phyloP scores from a whole-genome alignment of 192 early-diverging fungal genomes.

The Entomortierella lignicola region DNA sequence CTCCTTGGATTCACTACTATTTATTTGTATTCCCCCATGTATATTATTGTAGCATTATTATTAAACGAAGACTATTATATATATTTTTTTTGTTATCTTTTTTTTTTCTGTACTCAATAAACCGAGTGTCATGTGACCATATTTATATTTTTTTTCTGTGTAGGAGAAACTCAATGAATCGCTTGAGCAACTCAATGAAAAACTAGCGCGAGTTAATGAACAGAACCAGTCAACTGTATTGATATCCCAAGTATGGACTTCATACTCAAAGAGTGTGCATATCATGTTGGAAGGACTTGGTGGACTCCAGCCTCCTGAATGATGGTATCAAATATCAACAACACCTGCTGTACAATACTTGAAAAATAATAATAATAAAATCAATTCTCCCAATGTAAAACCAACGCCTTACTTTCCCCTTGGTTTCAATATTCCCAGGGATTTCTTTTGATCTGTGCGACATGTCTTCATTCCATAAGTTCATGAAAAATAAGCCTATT shows the following conservation, averaged over 20 bases:
- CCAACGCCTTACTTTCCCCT: no score
- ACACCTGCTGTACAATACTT: no score
- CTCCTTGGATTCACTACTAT: not conserved
- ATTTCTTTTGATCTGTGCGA: no score
- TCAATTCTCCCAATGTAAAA: no score
- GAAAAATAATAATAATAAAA: no score
- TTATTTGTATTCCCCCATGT: not conserved
- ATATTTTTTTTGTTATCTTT: not conserved
- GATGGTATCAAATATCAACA: no score
- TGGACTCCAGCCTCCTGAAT: slow-evolving; percentile 38
- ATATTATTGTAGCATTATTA: not conserved
- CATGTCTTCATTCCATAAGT: no score
- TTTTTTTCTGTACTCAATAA: not conserved
- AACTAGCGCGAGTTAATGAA: slow-evolving; percentile 28
- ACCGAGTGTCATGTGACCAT: not conserved
- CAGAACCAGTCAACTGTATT: slow-evolving; percentile 31
- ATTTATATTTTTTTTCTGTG: not conserved
- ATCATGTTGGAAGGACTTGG: slow-evolving; percentile 49
- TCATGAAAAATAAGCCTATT: no score
- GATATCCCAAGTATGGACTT: slow-evolving; percentile 40
- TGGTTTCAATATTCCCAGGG: no score
- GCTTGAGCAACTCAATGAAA: slow-evolving; percentile 36
- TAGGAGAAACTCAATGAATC: slow-evolving; percentile 52
- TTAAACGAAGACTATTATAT: not conserved
- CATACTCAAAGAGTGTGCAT: slow-evolving; percentile 38